phyloP scores from a whole-genome alignment of 2,329 filamentous ascomycete genomes.

The Cercospora citrullina region DNA sequence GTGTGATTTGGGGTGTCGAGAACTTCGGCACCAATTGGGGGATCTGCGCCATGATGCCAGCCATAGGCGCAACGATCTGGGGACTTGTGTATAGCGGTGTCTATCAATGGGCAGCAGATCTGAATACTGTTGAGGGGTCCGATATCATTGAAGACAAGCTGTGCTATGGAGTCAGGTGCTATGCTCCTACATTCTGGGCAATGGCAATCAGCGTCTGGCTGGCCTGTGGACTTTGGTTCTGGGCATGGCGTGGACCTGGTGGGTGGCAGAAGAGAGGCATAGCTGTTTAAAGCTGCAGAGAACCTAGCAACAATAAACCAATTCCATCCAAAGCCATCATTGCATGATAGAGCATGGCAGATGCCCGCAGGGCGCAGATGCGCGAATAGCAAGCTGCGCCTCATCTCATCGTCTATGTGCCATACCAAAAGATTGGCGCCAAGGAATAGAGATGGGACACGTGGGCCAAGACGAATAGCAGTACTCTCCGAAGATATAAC shows the following conservation, averaged over 20 bases:
- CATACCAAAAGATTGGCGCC: neutral
- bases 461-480: neutral
- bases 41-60: constrained; percentile 88
- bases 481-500: neutral
- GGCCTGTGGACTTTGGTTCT: constrained; percentile 69
- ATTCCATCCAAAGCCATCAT: neutral
- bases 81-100: constrained; percentile 81
- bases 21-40: constrained; percentile 99
- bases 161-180: constrained; percentile 81
- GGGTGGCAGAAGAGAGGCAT: constrained; percentile 79
- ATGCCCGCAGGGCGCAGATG: neutral
- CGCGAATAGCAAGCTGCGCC: neutral
- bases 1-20: constrained; percentile 95
- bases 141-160: constrained; percentile 53
- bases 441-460: neutral
- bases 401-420: neutral
- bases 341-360: neutral
- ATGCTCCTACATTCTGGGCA: constrained; percentile 79
- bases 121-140: constrained; percentile 39
- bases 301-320: neutral
- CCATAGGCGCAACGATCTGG: constrained; percentile 85
- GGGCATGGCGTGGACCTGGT: constrained; percentile 76
- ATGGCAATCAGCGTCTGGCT: constrained; percentile 79
- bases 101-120: constrained; percentile 67
- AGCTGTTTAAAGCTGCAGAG: constrained; percentile 51